phyloP scores from a whole-genome alignment of 2,329 filamentous ascomycete species.

The Colletotrichum sp. region DNA sequence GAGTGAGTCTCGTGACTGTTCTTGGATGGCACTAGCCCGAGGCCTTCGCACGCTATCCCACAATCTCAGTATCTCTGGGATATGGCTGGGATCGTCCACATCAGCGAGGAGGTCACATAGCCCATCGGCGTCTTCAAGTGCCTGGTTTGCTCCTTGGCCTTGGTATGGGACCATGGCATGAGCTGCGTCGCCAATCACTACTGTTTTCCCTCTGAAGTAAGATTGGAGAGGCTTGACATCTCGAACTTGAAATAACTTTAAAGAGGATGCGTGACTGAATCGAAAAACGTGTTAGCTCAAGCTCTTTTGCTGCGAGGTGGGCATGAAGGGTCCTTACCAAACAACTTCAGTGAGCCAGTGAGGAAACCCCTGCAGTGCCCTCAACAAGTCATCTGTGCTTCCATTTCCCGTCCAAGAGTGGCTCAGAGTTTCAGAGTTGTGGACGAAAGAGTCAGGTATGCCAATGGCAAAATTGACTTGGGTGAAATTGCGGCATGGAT shows the following conservation, averaged over 20 bases:
- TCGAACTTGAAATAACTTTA: not conserved
- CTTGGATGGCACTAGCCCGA: not conserved
- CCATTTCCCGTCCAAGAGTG: not conserved
- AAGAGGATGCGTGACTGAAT: not conserved
- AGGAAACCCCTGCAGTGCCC: not conserved
- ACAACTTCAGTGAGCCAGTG: not conserved
- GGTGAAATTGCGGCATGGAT: not conserved
- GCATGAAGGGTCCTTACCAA: not conserved
- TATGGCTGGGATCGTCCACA: not conserved
- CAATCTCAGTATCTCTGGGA: not conserved
- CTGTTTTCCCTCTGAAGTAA: not conserved
- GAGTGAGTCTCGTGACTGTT: no score
- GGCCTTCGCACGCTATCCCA: not conserved
- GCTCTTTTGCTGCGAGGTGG: no score
- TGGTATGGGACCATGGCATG: not conserved
- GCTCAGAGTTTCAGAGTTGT: not conserved
- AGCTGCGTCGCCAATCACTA: not conserved
- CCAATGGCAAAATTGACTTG: not conserved
- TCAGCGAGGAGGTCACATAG: not conserved
- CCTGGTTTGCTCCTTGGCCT: not conserved
- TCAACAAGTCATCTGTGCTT: not conserved
- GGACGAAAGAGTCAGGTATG: not conserved
- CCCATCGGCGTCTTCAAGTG: not conserved
- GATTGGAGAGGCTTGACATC: not conserved
- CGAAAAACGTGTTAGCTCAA: not conserved